A percentile compares a stretch with the other conserved stretches of the same genome.
Evolutionary conservation across 495 filamentous ascomycete genomes (phyloP).

Genomic region (Cudoniella acicularis): DNA sequence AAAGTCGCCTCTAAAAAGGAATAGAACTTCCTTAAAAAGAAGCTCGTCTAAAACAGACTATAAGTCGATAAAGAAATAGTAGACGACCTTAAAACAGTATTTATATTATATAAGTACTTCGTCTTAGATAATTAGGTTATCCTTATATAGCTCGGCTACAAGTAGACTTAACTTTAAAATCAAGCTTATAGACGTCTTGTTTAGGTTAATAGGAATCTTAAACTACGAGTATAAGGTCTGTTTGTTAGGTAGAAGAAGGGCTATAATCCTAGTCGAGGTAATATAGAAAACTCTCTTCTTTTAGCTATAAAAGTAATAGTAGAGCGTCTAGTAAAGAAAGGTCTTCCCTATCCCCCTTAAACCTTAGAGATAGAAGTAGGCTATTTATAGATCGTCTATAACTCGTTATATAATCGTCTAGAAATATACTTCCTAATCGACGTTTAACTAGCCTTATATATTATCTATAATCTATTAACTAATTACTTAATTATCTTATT

Average conservation of each 20-base stretch:
- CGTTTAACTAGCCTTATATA: too few species aligned
- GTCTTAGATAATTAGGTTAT: not conserved
- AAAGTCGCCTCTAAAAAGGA: not conserved
- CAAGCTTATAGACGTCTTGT: not conserved
- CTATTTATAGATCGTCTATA: too few species aligned
- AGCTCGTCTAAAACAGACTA: not conserved
- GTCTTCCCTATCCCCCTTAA: too few species aligned
- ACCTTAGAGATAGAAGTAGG: too few species aligned
- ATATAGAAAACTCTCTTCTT: too few species aligned
- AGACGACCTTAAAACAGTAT: not conserved
- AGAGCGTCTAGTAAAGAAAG: too few species aligned
- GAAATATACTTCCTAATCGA: too few species aligned
- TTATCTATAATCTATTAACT: too few species aligned
- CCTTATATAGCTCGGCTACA: not conserved
- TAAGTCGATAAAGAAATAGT: not conserved
- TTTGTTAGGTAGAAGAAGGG: not conserved
- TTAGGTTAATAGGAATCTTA: not conserved
- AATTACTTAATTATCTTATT: too few species aligned
- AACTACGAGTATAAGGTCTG: not conserved
- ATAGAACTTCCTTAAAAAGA: not conserved
- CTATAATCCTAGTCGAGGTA: not conserved
- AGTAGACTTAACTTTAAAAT: not conserved
- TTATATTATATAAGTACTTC: not conserved
- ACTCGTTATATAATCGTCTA: too few species aligned
- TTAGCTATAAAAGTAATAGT: too few species aligned